Conservation (phyloP, 331 rosid species). For the Pyrus hybrid region DNA sequence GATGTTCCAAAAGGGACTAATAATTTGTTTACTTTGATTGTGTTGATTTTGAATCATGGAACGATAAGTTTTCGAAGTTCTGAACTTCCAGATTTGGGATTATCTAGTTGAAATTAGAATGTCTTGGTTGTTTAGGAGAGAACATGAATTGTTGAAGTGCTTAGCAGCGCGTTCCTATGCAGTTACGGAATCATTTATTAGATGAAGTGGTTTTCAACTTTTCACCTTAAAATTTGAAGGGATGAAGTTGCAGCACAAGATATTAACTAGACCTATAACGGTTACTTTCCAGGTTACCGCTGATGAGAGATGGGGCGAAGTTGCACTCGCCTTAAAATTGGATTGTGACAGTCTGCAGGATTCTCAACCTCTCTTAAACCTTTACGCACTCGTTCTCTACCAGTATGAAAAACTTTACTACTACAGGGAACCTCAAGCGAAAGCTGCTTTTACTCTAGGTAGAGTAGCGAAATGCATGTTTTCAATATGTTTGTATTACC, state of each 20-base stretch:
- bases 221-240: neutral
- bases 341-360: slow-evolving; percentile 2
- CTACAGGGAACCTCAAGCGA: slow-evolving; percentile 18
- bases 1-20: neutral
- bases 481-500: neutral
- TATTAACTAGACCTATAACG: neutral
- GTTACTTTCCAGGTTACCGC: slow-evolving; percentile 20
- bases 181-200: neutral
- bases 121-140: neutral
- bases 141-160: neutral
- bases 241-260: neutral
- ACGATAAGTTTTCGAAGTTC: neutral
- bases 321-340: slow-evolving; percentile 16
- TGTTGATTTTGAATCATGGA: neutral
- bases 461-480: neutral
- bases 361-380: slow-evolving; percentile 12
- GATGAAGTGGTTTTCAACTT: neutral
- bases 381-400: slow-evolving; percentile 21
- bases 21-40: neutral
- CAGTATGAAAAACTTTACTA: slow-evolving; percentile 27
- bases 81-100: neutral
- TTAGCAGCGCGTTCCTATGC: neutral
- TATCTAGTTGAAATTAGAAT: neutral
- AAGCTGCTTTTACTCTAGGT: slow-evolving; percentile 11
- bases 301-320: slow-evolving; percentile 27